phyloP scores from a whole-genome alignment of 2,329 filamentous ascomycete genomes.

The Berkeleyomyces basicola region DNA sequence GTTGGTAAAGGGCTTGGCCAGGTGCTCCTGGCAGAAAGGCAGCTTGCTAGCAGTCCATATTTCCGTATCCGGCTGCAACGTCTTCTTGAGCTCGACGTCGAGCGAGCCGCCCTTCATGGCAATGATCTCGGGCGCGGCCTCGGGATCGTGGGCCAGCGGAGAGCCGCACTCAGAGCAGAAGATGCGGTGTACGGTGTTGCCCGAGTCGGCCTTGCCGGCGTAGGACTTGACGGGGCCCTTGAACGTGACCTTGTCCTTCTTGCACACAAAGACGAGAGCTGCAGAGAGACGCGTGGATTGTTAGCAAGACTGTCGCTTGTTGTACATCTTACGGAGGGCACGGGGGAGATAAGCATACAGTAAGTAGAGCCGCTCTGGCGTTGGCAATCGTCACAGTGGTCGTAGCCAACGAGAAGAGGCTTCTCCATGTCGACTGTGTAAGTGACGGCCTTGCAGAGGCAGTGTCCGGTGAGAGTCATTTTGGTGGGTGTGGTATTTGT shows the following conservation, averaged over 20 bases:
- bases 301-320: neutral
- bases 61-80: constrained; percentile 50
- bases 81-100: constrained; percentile 48
- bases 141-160: constrained; percentile 53
- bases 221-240: constrained; percentile 49
- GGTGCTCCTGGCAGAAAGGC: constrained; percentile 50
- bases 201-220: constrained; percentile 41
- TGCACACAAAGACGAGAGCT: constrained; percentile 51
- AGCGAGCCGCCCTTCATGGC: constrained; percentile 52
- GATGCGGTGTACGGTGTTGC: constrained; percentile 47
- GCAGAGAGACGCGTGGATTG: neutral
- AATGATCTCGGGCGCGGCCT: constrained; percentile 53
- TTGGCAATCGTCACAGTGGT: constrained; percentile 60
- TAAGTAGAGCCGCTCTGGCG: constrained; percentile 53
- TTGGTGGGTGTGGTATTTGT: neutral
- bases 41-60: constrained; percentile 55
- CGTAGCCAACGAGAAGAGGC: constrained; percentile 43
- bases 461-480: constrained; percentile 53
- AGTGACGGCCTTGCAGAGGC: constrained; percentile 54
- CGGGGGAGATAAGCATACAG: constrained; percentile 29
- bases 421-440: constrained; percentile 42
- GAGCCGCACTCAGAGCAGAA: constrained; percentile 56
- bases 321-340: neutral
- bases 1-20: constrained; percentile 44
- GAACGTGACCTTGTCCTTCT: constrained; percentile 47